Evolutionary conservation across 2,329 filamentous ascomycete genomes (phyloP), one percentile per base, ranked within the genome.

Genomic region (Orbilia brochopaga): DNA sequence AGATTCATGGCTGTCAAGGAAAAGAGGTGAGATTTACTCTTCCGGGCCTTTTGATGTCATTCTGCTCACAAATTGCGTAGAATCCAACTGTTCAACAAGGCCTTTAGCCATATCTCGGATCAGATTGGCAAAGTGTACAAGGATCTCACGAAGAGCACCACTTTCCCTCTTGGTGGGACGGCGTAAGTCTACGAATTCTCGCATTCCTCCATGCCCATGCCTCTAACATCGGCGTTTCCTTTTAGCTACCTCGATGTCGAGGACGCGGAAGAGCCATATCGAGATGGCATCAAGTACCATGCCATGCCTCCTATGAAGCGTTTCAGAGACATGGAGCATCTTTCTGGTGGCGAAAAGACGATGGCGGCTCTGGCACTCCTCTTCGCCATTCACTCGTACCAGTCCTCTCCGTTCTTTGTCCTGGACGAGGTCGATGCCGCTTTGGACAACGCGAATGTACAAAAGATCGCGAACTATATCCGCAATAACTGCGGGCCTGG

Each of bases 301-400:
- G 95, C 94, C 74, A 99, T 97, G 92, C 94, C 94, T 19, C 94
- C 94, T 0, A 86, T 97, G 74, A 99, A 99, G 82, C 91, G 94
- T 51, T 99, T 99, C 85, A 87, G 94, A 76, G 95, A 99, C 79
- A 99, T 99, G 94, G 94, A 99, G 80, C 94, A 97, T 79, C 83
- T 99, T 8, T 96, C 91, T 0, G 94, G 94, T 77, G 94, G 94
- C 63, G 94, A 99, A 81, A 99, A 99, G 84, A 99, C 94, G 0
- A 99, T 99, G 88, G 94, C 94, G 1, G 94, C 94, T 13, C 83
- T 99, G 42, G 94, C 94, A n/a, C 84, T 99, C 44, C 85, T 99
- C 2, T 99, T 99, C 79, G 94, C 94, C 21, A 92, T 99, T 64
- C 94, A 99, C 82, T 92, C 89, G 69, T 99, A 93, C 82, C 92